phyloP scores from a whole-genome alignment of 1,284 basidiomycete species.

The Ceratobasidium sp. region DNA sequence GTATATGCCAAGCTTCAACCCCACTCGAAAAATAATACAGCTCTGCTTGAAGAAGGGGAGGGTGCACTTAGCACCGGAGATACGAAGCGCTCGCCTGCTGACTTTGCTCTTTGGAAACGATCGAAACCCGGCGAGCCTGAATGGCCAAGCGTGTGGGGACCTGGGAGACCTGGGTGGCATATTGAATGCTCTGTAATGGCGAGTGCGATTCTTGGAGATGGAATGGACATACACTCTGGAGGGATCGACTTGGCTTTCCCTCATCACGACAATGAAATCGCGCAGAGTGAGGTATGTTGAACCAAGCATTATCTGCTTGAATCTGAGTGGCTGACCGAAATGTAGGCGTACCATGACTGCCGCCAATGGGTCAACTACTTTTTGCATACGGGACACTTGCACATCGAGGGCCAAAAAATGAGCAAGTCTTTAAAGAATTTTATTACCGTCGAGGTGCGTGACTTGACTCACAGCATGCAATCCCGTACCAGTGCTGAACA shows the following conservation, averaged over 20 bases:
- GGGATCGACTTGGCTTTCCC: conserved; percentile 98
- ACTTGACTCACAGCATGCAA: background rate
- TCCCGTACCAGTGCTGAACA: background rate
- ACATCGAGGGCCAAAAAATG: conserved; percentile 99
- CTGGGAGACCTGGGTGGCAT: conserved; percentile 98
- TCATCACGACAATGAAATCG: conserved; percentile 99
- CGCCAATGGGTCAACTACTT: conserved; percentile 99
- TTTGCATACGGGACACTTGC: conserved; percentile 97
- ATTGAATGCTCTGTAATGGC: conserved; percentile 99
- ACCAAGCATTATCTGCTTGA: background rate
- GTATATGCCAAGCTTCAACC: conserved; percentile 97
- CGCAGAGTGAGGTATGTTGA: conserved; percentile 87
- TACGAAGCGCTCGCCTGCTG: conserved; percentile 67
- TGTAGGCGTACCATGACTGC: conserved; percentile 91
- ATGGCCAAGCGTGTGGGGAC: conserved; percentile 97
- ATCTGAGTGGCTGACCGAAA: background rate
- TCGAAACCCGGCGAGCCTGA: conserved; percentile 98
- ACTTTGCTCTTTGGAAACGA: conserved; percentile 99
- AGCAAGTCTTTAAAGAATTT: conserved; percentile 99
- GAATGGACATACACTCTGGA: conserved; percentile 98
- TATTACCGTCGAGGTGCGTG: conserved; percentile 94
- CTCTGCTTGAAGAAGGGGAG: conserved; percentile 93
- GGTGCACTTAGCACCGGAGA: conserved; percentile 78
- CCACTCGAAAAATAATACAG: conserved; percentile 93
- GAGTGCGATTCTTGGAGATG: conserved; percentile 88